A percentile compares a stretch with the other conserved stretches of the same genome.
These are phyloP conservation scores for Flammula alnicola DNA, from an alignment of 1,284 basidiomycete genomes.

Conservation along the genomic window DNA sequence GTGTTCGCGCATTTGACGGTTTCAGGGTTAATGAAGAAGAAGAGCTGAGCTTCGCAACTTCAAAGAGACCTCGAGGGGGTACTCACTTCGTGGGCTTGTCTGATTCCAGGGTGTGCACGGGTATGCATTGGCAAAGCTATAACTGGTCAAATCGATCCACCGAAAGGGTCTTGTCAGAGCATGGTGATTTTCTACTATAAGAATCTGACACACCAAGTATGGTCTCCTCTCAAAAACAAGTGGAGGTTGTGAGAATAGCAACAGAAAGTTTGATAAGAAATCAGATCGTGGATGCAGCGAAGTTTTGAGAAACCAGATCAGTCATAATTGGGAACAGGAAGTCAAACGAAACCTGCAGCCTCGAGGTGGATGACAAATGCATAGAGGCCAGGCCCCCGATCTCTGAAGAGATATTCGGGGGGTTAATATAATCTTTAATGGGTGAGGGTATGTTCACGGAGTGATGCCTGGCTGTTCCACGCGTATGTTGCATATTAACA, in stretches of 20 bases:
- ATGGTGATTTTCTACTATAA: too few species aligned
- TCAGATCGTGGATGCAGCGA: too few species aligned
- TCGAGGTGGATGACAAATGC: slow-evolving; percentile 12
- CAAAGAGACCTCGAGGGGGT: slow-evolving; percentile 13
- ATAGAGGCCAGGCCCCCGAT: slow-evolving; percentile 4
- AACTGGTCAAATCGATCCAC: background rate
- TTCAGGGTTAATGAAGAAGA: slow-evolving; percentile 9
- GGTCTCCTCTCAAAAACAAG: too few species aligned
- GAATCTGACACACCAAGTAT: too few species aligned
- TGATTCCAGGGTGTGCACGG: slow-evolving; percentile 1
- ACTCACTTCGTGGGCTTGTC: background rate
- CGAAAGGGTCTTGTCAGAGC: background rate
- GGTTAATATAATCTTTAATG: slow-evolving; percentile 15
- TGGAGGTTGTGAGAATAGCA: too few species aligned
- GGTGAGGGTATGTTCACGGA: slow-evolving; percentile 20
- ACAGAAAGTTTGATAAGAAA: too few species aligned
- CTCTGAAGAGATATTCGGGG: slow-evolving; percentile 12
- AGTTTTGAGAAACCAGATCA: too few species aligned
- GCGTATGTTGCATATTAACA: slow-evolving; percentile 6
- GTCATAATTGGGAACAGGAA: too few species aligned
- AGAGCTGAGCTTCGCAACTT: slow-evolving; percentile 1
- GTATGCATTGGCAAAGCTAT: background rate
- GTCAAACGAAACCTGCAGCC: too few species aligned
- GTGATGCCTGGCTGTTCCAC: slow-evolving; percentile 5
- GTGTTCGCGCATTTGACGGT: slow-evolving; percentile 7